Base-by-base conservation (phyloP, 495 filamentous ascomycete species). In the Aspergillus incahuasiensis region DNA sequence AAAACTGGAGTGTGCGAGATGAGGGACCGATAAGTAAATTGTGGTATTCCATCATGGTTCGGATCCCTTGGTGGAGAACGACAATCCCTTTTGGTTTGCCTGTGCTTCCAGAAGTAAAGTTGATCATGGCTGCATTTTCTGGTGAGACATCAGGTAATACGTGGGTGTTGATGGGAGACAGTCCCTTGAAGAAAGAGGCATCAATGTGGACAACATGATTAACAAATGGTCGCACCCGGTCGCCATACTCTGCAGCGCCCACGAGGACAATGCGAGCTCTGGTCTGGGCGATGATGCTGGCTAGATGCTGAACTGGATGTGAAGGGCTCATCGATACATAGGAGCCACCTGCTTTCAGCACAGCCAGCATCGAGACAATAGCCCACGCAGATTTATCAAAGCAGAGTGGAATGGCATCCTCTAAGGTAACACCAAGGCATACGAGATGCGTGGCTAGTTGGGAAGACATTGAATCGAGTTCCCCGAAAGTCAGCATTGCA, bases 1-100 rank as follows among this genome's bases (percentile, higher is more conserved):
- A 77, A 44, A 86, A 77, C 44, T 85, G 80, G 56, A 87, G 76
- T 13, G 81, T 75, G 12, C 83, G 65, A 4, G 63, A 57, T n/a
- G 20, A 8, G 19, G 21, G 32, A 19, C 13, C 25, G 20, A 58
- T 40, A 0, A 35, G 51, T 9, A 21, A 25, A 9, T 53, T 9
- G 16, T 48, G 46, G 11, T 54, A 34, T 47, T 35, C 32, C 32
- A 35, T 35, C 32, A 35, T 35, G 6, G 32, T 35, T 5, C 19
- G 1, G 44, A 44, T 32, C 25, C 52, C 3, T 24, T 32, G 9
- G 49, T 38, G 3, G 32, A 19, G 68, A 62, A 78, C 57, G 2
- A 75, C 57, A 15, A 74, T 69, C 0, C 73, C 78, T 59, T 76
- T 76, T 13, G 74, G 74, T 28, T 58, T 62, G 5, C 72, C 72